Conservation (phyloP, 2,329 filamentous ascomycete genomes). For the Curvularia sp. region DNA sequence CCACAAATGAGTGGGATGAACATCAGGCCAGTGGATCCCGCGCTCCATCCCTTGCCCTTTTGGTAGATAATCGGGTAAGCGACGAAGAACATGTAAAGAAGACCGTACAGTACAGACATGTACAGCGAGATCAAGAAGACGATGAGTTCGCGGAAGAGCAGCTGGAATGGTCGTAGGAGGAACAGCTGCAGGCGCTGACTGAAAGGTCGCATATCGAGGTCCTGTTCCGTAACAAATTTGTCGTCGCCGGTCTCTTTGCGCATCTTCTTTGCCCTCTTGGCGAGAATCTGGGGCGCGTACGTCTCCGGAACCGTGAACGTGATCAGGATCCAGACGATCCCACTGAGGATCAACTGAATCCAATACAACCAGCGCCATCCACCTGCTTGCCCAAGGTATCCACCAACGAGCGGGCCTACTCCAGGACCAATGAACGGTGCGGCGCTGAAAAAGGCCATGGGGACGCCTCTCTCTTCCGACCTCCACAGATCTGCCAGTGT, state of each 20-base stretch:
- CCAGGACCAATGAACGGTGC: constrained; percentile 84
- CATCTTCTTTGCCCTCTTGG: constrained; percentile 72
- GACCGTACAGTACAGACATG: constrained; percentile 81
- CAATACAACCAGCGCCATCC: constrained; percentile 89
- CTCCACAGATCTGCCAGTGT: constrained; percentile 85
- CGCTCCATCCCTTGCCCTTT: constrained; percentile 77
- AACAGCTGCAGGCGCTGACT: constrained; percentile 74
- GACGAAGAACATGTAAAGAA: constrained; percentile 72
- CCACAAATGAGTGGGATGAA: constrained; percentile 84
- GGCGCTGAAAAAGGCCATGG: constrained; percentile 85
- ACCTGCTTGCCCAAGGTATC: constrained; percentile 70
- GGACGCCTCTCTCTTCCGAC: constrained; percentile 82
- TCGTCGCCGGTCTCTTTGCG: constrained; percentile 71
- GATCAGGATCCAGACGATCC: constrained; percentile 74
- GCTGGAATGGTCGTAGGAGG: constrained; percentile 81
- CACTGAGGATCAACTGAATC: constrained; percentile 80
- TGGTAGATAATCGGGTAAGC: constrained; percentile 73
- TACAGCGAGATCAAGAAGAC: constrained; percentile 84
- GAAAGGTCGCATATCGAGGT: constrained; percentile 75
- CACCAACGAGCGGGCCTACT: constrained; percentile 70
- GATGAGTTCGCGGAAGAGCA: constrained; percentile 83
- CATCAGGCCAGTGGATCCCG: constrained; percentile 80
- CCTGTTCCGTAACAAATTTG: constrained; percentile 78
- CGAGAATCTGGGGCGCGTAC: constrained; percentile 80
- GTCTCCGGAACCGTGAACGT: constrained; percentile 91